Evolutionary conservation across 768 basidiomycete genomes (phyloP).

Genomic region (Rossbeevera mucosa): DNA sequence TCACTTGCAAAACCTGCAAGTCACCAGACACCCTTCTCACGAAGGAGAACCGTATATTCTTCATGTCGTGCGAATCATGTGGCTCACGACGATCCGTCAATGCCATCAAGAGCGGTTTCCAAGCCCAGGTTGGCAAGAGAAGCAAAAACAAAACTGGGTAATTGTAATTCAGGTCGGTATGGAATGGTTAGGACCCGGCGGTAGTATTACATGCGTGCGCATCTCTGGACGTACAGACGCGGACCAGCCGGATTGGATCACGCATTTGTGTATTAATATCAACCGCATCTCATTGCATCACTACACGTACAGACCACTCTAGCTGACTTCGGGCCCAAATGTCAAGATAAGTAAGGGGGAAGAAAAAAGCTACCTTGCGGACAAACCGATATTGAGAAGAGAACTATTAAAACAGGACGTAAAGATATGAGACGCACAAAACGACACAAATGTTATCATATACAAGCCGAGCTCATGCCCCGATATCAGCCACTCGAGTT

Average conservation of each 20-base stretch:
- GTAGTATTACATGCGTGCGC: neutral
- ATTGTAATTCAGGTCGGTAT: slow-evolving; percentile 36
- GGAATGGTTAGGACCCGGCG: slow-evolving; percentile 9
- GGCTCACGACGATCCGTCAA: slow-evolving; percentile 89
- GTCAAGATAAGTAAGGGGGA: slow-evolving; percentile 4
- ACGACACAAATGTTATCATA: slow-evolving; percentile 2
- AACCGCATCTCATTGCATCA: slow-evolving; percentile 18
- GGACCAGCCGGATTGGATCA: neutral
- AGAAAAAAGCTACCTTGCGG: neutral
- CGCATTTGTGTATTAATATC: slow-evolving; percentile 6
- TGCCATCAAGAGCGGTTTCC: slow-evolving; percentile 97
- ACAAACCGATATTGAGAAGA: slow-evolving; percentile 11
- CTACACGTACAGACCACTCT: slow-evolving; percentile 18
- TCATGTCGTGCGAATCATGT: slow-evolving; percentile 91
- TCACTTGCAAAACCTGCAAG: slow-evolving; percentile 99
- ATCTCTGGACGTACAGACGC: slow-evolving; percentile 4
- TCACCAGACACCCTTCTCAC: slow-evolving; percentile 94
- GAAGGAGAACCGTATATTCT: slow-evolving; percentile 99
- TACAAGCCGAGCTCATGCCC: slow-evolving; percentile 13
- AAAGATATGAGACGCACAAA: slow-evolving; percentile 12
- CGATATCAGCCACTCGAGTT: slow-evolving; percentile 61
- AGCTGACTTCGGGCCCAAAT: neutral
- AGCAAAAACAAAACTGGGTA: slow-evolving; percentile 76
- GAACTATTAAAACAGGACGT: slow-evolving; percentile 7
- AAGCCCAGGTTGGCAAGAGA: slow-evolving; percentile 89